Evolutionary conservation across 2,329 filamentous ascomycete species (phyloP).

Genomic region (Mollisiaceae sp.): DNA sequence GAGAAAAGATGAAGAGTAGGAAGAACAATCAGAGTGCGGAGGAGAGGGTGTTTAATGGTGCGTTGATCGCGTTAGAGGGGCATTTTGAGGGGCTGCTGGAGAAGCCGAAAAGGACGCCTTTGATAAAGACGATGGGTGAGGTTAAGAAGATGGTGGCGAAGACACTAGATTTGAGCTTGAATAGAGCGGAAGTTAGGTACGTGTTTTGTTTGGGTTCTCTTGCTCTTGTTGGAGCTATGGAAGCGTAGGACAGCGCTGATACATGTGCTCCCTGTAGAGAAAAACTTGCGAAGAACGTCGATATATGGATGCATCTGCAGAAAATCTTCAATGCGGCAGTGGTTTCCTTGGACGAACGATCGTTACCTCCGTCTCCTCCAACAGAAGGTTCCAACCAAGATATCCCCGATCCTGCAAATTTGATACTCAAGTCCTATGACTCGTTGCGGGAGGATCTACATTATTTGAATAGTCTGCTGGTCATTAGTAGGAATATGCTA

Average conservation of each 20-base stretch:
- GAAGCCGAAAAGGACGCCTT: constrained; percentile 58
- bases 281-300: constrained; percentile 64
- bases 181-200: constrained; percentile 64
- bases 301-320: constrained; percentile 69
- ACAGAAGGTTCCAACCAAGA: constrained; percentile 61
- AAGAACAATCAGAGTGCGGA: constrained; percentile 58
- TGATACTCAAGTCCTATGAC: constrained; percentile 67
- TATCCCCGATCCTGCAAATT: constrained; percentile 64
- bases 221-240: not conserved
- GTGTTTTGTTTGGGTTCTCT: constrained; percentile 25
- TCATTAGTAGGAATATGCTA: constrained; percentile 67
- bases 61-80: constrained; percentile 65
- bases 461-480: constrained; percentile 69
- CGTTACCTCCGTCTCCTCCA: constrained; percentile 59
- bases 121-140: constrained; percentile 58
- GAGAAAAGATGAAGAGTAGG: constrained; percentile 30
- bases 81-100: constrained; percentile 68
- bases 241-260: constrained; percentile 17
- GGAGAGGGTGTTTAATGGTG: constrained; percentile 65
- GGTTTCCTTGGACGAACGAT: constrained; percentile 63
- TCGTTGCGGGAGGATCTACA: constrained; percentile 66
- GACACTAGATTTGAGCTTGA: constrained; percentile 66
- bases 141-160: constrained; percentile 63
- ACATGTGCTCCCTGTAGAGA: constrained; percentile 50
- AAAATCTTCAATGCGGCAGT: constrained; percentile 66